Base-by-base conservation (phyloP, 176 grass and related monocot species). In the Canna indica region DNA sequence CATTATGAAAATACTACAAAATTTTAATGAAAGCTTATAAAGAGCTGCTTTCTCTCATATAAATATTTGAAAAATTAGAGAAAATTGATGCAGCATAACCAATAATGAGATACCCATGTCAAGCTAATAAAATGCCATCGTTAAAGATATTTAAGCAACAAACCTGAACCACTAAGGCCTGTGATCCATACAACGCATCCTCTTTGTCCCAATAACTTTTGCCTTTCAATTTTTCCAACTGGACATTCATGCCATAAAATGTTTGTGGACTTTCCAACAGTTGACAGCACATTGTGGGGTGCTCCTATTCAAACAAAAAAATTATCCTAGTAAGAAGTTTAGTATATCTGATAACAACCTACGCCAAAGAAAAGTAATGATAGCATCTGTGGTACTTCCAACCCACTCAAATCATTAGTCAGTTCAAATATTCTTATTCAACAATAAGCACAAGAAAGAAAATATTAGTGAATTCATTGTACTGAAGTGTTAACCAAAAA, bases 181-280 rank as follows among this genome's bases (percentile, higher is more conserved):
- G 63, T 66, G 63, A 66, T 39, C 63, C 63, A 66, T 5, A 66
- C 35, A 25, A 66, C 63, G 39, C 63, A 66, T 66, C 63, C 63
- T n/a, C 24, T 38, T 66, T 66, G 63, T 2, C 34, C 35, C 18
- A 66, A 20, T 41, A 66, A 26, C 35, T 66, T 66, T 11, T 66
- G 33, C 63, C 33, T 24, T 36, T 66, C 63, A 66, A 25, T 1
- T 66, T 66, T 66, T 66, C 63, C 63, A 66, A 66, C 63, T 25
- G 63, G 63, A 66, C 63, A 66, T 39, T 66, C 63, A 66, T 66
- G 63, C 63, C 63, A 66, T 39, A 66, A 36, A 20, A 66, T 66
- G 35, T 66, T 66, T 13, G 63, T 38, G 24, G 63, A 66, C 22
- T 66, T 66, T 22, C 63, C 63, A 66, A 66, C 33, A 66, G 63